Base-by-base conservation (phyloP, 2,329 filamentous ascomycete genomes). In the Fusarium miscanthi region DNA sequence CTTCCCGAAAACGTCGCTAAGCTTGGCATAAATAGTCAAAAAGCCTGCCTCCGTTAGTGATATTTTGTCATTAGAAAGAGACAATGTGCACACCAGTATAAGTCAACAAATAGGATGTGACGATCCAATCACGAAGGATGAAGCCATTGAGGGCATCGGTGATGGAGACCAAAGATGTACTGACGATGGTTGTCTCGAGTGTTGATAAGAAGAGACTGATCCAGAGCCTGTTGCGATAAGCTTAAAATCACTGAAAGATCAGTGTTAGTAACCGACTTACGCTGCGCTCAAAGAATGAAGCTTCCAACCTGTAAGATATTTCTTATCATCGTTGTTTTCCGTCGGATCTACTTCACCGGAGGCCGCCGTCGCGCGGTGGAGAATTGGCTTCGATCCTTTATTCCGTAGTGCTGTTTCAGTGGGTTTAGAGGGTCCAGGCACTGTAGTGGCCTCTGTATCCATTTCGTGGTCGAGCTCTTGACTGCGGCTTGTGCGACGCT, bases 41-140 rank as follows among this genome's bases (percentile, higher is more conserved):
- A 64, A 65, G 3, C 62, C 48, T 65, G 4, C 3, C 8, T 1
- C 5, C 0, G 4, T 64, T 5, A 46, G 12, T 2, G 5, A 23
- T 7, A 4, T 14, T 4, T 13, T 19, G 4, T 0, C 8, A 3
- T 11, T 0, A 2, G 8, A 19, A 10, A 6, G 3, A 13, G 5
- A 1, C 0, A 5, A 14, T 7, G 3, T 2, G 3, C 27, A 5
- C 6, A 65, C 62, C 62, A 0, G 62, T 63, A 9, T 65, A 65
- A 14, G 62, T 65, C 23, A 65, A 37, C 5, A 65, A 30, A 25
- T 65, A 65, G 4, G 62, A 65, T 7, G 62, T 65, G 30, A 63
- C 35, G 13, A 65, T 63, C 62, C 62, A 65, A 21, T 65, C 59
- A 6, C 59, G 49, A n/a, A 65, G 59, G 7, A 65, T 56, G 19